Conservation (phyloP, 1,284 basidiomycete species). For the Flammula alnicola region DNA sequence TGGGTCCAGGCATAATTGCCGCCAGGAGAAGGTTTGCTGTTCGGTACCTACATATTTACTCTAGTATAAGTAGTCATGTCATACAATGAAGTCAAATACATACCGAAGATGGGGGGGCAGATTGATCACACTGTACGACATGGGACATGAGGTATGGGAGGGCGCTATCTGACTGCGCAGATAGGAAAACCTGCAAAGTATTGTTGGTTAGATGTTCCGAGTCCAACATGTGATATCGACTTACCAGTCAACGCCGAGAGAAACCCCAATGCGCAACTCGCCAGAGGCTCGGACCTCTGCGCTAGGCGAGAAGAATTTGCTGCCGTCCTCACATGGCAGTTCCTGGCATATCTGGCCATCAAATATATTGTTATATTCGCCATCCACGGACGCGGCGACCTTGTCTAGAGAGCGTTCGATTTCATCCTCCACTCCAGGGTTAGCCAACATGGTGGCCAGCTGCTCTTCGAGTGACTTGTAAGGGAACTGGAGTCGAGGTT, state of each 20-base stretch:
- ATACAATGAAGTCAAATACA: background rate
- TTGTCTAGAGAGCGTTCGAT: constrained; percentile 19
- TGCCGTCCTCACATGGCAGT: background rate
- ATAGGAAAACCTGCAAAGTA: constrained; percentile 38
- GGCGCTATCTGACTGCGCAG: constrained; percentile 33
- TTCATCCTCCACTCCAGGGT: constrained; percentile 23
- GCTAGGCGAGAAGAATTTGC: constrained; percentile 4
- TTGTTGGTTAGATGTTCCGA: background rate
- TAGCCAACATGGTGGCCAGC: constrained; percentile 17
- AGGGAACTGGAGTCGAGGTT: constrained; percentile 14
- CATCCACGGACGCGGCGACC: background rate
- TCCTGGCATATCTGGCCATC: constrained; percentile 5
- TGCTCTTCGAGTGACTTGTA: constrained; percentile 21
- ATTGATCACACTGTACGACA: constrained; percentile 36
- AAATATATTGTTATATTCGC: constrained; percentile 5
- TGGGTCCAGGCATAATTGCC: constrained; percentile 40
- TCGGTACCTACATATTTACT: constrained; percentile 29
- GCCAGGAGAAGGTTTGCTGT: constrained; percentile 34
- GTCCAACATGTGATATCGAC: background rate
- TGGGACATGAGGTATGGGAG: constrained; percentile 38
- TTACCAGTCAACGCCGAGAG: constrained; percentile 18
- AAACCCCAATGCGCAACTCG: constrained; percentile 13
- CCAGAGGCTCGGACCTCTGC: background rate
- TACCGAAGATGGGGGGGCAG: constrained; percentile 30
- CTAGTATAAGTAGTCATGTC: background rate